Evolutionary conservation across 1,284 basidiomycete genomes (phyloP).

Genomic region (Phellinidium pouzarii): DNA sequence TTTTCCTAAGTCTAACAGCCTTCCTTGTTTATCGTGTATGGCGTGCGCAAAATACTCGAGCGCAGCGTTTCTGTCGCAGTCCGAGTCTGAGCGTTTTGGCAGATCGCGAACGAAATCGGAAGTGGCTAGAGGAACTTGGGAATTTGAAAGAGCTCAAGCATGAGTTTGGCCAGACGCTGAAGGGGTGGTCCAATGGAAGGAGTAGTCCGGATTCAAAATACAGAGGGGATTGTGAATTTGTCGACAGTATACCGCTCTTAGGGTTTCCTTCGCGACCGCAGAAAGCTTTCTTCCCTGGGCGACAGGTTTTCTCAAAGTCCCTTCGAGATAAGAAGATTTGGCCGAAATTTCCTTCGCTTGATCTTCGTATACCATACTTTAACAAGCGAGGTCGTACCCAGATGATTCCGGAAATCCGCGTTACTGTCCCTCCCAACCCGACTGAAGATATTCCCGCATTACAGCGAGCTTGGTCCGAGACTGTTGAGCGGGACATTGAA

Average conservation of each 20-base stretch:
- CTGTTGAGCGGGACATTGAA: neutral
- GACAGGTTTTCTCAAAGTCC: neutral
- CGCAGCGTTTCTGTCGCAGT: neutral
- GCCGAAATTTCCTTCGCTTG: neutral
- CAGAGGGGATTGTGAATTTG: neutral
- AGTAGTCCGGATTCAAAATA: neutral
- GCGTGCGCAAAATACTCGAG: neutral
- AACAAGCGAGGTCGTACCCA: neutral
- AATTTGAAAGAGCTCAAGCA: neutral
- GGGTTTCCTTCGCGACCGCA: neutral
- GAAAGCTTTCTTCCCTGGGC: neutral
- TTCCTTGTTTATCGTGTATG: neutral
- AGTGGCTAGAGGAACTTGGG: conserved; percentile 2
- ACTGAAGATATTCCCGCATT: neutral
- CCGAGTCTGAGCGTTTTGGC: neutral
- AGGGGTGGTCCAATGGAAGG: neutral
- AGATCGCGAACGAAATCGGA: conserved; percentile 1
- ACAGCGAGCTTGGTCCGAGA: conserved; percentile 1
- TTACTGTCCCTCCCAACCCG: conserved; percentile 1
- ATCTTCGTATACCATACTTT: neutral
- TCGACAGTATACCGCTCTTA: neutral
- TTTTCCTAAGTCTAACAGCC: neutral
- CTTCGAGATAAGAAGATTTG: neutral
- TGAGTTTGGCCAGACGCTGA: neutral
- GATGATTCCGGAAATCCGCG: conserved; percentile 2